Evolutionary conservation across 2,329 filamentous ascomycete genomes (phyloP).

Genomic region (Diaporthe vexans): DNA sequence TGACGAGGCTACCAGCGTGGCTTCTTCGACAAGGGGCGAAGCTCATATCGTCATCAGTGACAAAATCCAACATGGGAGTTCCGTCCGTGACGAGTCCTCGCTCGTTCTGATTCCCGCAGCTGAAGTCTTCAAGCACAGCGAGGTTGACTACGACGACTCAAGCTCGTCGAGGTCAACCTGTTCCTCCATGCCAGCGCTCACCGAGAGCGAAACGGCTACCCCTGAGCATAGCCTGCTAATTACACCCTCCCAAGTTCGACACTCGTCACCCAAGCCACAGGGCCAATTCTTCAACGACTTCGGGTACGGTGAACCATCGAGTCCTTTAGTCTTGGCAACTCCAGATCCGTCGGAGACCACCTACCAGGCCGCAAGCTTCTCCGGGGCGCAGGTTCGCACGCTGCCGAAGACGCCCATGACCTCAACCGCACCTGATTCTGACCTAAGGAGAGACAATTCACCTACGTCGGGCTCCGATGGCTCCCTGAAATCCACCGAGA

Average conservation of each 20-base stretch:
- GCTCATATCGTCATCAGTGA: neutral
- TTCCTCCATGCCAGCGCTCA: conserved; percentile 51
- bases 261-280: conserved; percentile 39
- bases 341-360: conserved; percentile 18
- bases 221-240: conserved; percentile 49
- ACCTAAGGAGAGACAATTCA: neutral
- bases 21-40: conserved; percentile 1
- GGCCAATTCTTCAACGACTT: conserved; percentile 26
- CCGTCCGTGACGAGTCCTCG: neutral
- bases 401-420: neutral
- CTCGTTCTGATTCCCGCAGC: conserved; percentile 32
- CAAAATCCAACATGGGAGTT: neutral
- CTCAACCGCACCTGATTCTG: neutral
- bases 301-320: conserved; percentile 18
- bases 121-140: conserved; percentile 26
- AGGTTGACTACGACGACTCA: conserved; percentile 28
- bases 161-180: conserved; percentile 44
- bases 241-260: conserved; percentile 46
- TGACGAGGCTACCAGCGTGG: conserved; percentile 6
- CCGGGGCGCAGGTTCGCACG: neutral
- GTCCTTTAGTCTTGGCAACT: conserved; percentile 13
- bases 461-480: neutral
- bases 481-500: neutral
- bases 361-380: neutral
- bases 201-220: conserved; percentile 48